Evolutionary conservation across 1,139 yeast genomes (phyloP).

Genomic region (Kodamaea suecica): DNA sequence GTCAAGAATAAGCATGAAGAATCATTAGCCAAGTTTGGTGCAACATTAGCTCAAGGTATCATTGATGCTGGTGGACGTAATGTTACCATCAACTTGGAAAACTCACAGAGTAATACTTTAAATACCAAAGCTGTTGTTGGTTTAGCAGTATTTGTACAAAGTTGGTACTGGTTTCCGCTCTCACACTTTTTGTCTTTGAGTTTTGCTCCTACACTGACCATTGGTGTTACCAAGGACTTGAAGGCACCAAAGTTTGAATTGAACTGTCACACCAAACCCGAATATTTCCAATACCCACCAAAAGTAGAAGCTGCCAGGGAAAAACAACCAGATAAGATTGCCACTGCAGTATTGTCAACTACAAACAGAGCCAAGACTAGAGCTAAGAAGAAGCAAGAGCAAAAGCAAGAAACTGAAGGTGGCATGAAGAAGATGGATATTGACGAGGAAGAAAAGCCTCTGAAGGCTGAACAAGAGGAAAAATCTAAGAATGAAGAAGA

Average conservation of each 20-base stretch:
- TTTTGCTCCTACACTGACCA: conserved; percentile 86
- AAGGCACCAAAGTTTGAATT: conserved; percentile 82
- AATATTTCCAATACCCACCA: conserved; percentile 86
- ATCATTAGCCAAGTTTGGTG: conserved; percentile 96
- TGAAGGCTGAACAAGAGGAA: conserved; percentile 11
- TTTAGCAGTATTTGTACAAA: conserved; percentile 81
- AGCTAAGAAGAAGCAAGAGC: conserved; percentile 71
- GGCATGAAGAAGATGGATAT: conserved; percentile 30
- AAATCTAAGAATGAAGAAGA: conserved; percentile 18
- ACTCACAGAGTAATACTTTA: conserved; percentile 85
- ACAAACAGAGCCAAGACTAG: conserved; percentile 91
- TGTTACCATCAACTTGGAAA: conserved; percentile 89
- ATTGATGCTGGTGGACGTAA: conserved; percentile 99
- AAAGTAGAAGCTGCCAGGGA: conserved; percentile 76
- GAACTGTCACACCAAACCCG: conserved; percentile 77
- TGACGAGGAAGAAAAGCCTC: conserved; percentile 23
- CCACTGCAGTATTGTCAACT: conserved; percentile 91
- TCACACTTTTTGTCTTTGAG: conserved; percentile 91
- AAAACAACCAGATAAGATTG: conserved; percentile 84
- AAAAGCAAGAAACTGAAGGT: conserved; percentile 40
- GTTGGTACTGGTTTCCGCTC: conserved; percentile 99
- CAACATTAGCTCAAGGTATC: conserved; percentile 95
- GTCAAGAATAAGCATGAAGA: conserved; percentile 89
- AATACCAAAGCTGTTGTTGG: conserved; percentile 93
- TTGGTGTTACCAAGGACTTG: conserved; percentile 83